Base-by-base conservation (phyloP, 306 rosid genomes). In the Mucuna pruriens region DNA sequence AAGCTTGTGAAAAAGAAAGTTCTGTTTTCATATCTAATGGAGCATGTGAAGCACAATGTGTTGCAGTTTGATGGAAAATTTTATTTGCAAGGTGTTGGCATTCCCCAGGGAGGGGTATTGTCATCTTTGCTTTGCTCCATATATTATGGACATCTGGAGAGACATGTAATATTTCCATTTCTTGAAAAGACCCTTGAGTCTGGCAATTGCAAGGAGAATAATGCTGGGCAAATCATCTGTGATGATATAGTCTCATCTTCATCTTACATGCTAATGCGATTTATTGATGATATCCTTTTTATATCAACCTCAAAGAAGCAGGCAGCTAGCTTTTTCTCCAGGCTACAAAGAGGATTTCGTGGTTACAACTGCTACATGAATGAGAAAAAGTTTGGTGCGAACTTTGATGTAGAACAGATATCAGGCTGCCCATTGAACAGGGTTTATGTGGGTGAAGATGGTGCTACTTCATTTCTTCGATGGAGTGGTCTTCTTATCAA, bases 401-500 rank as follows among this genome's bases (percentile, higher is more conserved):
- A 93, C 85, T 95, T 95, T 87, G 88, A 91, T 81, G 71, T 82
- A 23, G 85, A 77, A 51, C 82, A 80, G 66, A 68, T 78, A 62
- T 69, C 87, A 9, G 64, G 84, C 22, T 33, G 57, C 52, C 78
- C 82, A 40, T 86, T 87, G 51, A 90, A 82, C 42, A 88, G 90
- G 87, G 83, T 84, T 52, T 86, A 49, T 40, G 82, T 57, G 77
- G 86, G 94, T 49, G 86, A 87, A 66, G 90, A 90, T 61, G 87
- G 90, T 20, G 78, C 74, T 46, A 48, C 76, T 80, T 89, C 95
- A 82, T 91, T 92, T 78, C 86, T 95, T 75, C 86, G 77, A 65
- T 93, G 97, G 97, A 89, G 97, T 89, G 99, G 98, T 72, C 84
- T 95, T 88, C 98, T 93, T 62, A 87, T 95, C 81, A 93, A 95